Percentiles rank a stretch among this genome's conserved stretches.
Conservation (phyloP, 805 yeast species). For the Isabelozyma pseudorhagii region DNA sequence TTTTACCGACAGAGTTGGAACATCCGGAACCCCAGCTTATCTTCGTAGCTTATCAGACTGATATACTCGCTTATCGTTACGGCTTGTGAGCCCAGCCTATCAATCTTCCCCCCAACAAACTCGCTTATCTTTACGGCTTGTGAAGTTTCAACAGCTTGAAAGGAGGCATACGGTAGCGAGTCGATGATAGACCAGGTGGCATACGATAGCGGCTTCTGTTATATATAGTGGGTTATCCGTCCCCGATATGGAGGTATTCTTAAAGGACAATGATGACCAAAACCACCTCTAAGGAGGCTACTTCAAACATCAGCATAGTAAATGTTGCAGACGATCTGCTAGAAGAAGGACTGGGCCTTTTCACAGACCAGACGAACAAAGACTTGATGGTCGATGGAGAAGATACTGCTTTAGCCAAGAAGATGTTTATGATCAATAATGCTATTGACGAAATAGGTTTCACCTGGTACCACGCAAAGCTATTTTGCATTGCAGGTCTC, state of each 20-base stretch:
- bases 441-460: slow-evolving; percentile 41
- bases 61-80: too few relatives aligned
- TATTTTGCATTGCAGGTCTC: slow-evolving; percentile 51
- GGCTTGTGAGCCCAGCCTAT: too few relatives aligned
- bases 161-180: too few relatives aligned
- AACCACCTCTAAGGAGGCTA: neutral
- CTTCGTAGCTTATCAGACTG: too few relatives aligned
- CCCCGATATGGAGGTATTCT: neutral
- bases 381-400: neutral
- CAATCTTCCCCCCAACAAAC: too few relatives aligned
- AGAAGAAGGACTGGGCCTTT: neutral
- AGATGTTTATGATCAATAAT: slow-evolving; percentile 25
- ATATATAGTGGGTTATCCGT: too few relatives aligned
- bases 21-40: too few relatives aligned
- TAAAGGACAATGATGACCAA: neutral
- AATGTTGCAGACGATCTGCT: neutral
- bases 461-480: slow-evolving; percentile 51
- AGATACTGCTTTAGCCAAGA: slow-evolving; percentile 10
- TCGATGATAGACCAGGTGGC: too few relatives aligned
- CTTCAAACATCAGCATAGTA: neutral
- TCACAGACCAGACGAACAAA: neutral
- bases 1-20: too few relatives aligned
- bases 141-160: too few relatives aligned
- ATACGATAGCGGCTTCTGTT: too few relatives aligned
- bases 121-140: too few relatives aligned